Evolutionary conservation across 176 grass and related monocot genomes (phyloP).

Genomic region (Cenchrus purpureus): DNA sequence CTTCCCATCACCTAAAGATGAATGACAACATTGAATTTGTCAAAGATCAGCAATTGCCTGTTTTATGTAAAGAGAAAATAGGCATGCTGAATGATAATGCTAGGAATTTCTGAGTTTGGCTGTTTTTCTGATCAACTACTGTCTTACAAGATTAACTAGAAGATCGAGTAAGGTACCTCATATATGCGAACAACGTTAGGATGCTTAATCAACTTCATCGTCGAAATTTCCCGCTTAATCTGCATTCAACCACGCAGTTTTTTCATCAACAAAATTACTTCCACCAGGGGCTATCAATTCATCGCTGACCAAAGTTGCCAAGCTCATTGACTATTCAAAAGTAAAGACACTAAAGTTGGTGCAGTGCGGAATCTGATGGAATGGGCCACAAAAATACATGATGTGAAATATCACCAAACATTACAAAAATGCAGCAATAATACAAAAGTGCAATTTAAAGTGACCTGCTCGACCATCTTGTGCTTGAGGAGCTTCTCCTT

Average conservation of each 20-base stretch:
- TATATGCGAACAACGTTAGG: conserved; percentile 85
- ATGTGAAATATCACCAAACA: conserved; percentile 43
- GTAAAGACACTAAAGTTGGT: not conserved
- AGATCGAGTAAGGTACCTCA: conserved; percentile 52
- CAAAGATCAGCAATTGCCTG: not conserved
- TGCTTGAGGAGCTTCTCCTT: no score
- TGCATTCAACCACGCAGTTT: conserved; percentile 47
- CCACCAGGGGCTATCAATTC: not conserved
- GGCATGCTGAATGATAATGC: no score
- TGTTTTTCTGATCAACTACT: no score
- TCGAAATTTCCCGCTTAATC: conserved; percentile 89
- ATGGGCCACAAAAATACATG: not conserved
- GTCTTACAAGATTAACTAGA: not conserved
- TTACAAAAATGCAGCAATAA: conserved; percentile 24
- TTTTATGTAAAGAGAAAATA: conserved; percentile 17
- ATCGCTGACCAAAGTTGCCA: conserved; percentile 27
- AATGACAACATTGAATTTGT: no score
- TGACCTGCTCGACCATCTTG: no score
- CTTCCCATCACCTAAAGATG: conserved; percentile 73
- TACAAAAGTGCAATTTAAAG: no score
- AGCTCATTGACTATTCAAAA: not conserved
- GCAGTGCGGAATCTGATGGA: not conserved
- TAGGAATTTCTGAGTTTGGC: no score
- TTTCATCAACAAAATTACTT: conserved; percentile 10
- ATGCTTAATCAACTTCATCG: conserved; percentile 88